Conservation (phyloP, 495 filamentous ascomycete genomes). For the Ascodesmis nigricans region DNA sequence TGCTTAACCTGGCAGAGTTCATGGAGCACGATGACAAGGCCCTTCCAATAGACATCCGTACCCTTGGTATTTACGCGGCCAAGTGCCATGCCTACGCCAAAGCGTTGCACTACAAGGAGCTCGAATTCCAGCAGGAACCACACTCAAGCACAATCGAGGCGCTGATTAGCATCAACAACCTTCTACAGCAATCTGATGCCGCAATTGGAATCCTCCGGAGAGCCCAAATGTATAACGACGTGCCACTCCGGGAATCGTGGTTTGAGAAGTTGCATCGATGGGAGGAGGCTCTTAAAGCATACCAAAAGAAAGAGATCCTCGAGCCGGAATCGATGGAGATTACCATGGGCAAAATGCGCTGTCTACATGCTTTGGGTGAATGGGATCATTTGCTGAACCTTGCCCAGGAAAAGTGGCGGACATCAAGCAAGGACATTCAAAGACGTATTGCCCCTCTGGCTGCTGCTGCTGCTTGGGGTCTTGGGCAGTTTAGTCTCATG, state of each 20-base stretch:
- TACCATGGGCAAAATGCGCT: constrained; percentile 98
- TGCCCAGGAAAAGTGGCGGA: constrained; percentile 79
- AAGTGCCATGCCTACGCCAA: constrained; percentile 97
- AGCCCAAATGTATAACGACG: constrained; percentile 83
- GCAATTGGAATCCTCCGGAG: constrained; percentile 91
- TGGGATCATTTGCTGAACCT: constrained; percentile 81
- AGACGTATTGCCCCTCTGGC: constrained; percentile 76
- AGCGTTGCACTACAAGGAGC: constrained; percentile 92
- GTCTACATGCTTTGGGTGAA: constrained; percentile 86
- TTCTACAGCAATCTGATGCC: constrained; percentile 89
- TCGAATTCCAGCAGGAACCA: constrained; percentile 94
- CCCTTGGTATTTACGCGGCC: constrained; percentile 73
- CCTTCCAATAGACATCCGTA: constrained; percentile 86
- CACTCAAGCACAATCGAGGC: constrained; percentile 90
- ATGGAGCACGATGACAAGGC: constrained; percentile 99
- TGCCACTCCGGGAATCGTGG: constrained; percentile 83
- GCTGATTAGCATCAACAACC: constrained; percentile 94
- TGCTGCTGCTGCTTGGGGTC: constrained; percentile 91
- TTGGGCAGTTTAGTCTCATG: constrained; percentile 93
- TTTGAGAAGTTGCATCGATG: constrained; percentile 95
- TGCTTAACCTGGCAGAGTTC: constrained; percentile 93
- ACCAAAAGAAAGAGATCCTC: constrained; percentile 50
- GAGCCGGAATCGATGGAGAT: constrained; percentile 58
- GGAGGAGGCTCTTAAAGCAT: constrained; percentile 91
- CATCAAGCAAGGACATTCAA: constrained; percentile 62